Conservation (phyloP, 2,329 filamentous ascomycete genomes). For the Colletotrichum camelliae region DNA sequence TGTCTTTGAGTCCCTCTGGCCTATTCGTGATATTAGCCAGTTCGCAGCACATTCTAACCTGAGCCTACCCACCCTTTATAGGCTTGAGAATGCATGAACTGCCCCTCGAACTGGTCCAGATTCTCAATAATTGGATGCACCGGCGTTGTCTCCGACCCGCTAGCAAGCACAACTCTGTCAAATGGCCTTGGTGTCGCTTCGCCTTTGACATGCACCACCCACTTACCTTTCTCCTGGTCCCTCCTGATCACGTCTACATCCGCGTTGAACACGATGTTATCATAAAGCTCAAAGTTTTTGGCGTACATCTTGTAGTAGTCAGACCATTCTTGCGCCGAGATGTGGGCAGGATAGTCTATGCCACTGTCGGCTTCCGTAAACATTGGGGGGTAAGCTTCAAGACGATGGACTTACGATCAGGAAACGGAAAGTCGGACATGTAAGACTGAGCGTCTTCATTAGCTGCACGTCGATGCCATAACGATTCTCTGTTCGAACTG, state of each 20-base stretch:
- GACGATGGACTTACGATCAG: constrained; percentile 17
- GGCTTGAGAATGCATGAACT: constrained; percentile 27
- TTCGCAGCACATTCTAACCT: background rate
- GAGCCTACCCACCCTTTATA: constrained; percentile 25
- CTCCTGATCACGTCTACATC: constrained; percentile 18
- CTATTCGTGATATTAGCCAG: background rate
- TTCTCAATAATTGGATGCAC: constrained; percentile 24
- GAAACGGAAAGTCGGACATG: constrained; percentile 28
- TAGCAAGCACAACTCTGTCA: constrained; percentile 29
- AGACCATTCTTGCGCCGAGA: background rate
- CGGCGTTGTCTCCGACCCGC: constrained; percentile 23
- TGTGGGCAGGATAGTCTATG: background rate
- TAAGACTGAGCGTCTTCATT: background rate
- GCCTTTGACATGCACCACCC: constrained; percentile 22
- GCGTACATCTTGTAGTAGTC: constrained; percentile 29
- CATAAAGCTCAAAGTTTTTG: constrained; percentile 20
- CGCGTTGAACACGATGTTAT: constrained; percentile 23
- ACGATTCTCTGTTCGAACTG: background rate
- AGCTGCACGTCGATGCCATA: background rate
- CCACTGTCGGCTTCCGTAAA: background rate
- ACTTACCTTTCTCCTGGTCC: constrained; percentile 14
- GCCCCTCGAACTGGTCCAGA: constrained; percentile 22
- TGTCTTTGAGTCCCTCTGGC: constrained; percentile 21
- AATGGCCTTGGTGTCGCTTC: constrained; percentile 19
- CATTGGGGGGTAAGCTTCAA: background rate